Evolutionary conservation across 2,329 filamentous ascomycete genomes (phyloP).

Genomic region (Davidsoniella australis): DNA sequence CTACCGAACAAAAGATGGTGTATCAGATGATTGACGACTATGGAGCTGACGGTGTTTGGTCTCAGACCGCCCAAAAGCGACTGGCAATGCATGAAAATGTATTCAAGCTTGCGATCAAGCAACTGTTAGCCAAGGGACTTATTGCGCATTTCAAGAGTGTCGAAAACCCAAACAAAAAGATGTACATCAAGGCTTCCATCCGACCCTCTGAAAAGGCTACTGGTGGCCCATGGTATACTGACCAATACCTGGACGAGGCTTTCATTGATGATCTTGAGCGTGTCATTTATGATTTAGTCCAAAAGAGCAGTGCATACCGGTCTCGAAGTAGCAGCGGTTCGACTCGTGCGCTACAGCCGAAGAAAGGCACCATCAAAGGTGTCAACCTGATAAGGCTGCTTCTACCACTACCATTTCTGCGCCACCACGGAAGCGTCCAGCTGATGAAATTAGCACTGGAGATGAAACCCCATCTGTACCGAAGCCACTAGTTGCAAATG

Average conservation of each 20-base stretch:
- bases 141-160: conserved; percentile 85
- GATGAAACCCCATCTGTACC: conserved; percentile 15
- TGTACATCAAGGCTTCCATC: conserved; percentile 82
- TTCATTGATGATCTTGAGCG: conserved; percentile 66
- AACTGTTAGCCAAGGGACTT: conserved; percentile 63
- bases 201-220: conserved; percentile 78
- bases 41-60: conserved; percentile 78
- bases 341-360: conserved; percentile 30
- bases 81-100: conserved; percentile 72
- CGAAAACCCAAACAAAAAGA: conserved; percentile 79
- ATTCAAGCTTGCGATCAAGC: conserved; percentile 67
- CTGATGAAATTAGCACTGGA: conserved; percentile 23
- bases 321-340: conserved; percentile 20
- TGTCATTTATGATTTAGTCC: conserved; percentile 58
- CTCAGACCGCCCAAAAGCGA: conserved; percentile 61
- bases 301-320: conserved; percentile 52
- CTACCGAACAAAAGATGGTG: conserved; percentile 65
- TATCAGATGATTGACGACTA: conserved; percentile 81
- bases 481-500: conserved; percentile 12
- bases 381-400: conserved; percentile 20
- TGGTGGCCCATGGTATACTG: conserved; percentile 87
- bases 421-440: conserved; percentile 27
- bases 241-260: conserved; percentile 73
- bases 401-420: no score
- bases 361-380: conserved; percentile 38